Percentiles rank a stretch among this genome's conserved stretches.
Conservation (phyloP, 1,284 basidiomycete genomes). For the Coriolopsis trogii region DNA sequence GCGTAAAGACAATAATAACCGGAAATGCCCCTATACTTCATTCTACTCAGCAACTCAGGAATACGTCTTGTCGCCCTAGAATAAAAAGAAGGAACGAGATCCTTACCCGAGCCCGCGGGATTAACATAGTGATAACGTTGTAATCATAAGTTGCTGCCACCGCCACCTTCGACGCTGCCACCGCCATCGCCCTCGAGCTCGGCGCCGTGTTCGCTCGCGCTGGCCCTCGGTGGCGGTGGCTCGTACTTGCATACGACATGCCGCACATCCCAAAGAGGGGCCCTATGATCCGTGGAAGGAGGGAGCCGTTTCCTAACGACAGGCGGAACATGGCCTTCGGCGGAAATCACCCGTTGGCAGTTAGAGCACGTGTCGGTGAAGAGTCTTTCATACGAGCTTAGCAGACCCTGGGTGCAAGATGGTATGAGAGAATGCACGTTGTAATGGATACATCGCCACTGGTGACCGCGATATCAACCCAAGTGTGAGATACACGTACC, state of each 20-base stretch:
- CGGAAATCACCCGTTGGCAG: constrained; percentile 65
- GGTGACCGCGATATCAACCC: neutral
- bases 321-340: constrained; percentile 70
- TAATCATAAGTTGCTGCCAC: neutral
- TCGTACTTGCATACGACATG: constrained; percentile 54
- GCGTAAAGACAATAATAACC: neutral
- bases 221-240: constrained; percentile 7
- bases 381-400: constrained; percentile 58
- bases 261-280: constrained; percentile 50
- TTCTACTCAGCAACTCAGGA: neutral
- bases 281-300: constrained; percentile 22
- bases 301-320: constrained; percentile 63
- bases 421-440: constrained; percentile 10
- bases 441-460: constrained; percentile 7
- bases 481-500: constrained; percentile 32
- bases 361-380: constrained; percentile 59
- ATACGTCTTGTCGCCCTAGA: neutral
- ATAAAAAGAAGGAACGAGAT: neutral
- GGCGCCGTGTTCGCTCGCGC: constrained; percentile 8
- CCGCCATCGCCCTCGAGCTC: constrained; percentile 9
- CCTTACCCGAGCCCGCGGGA: constrained; percentile 1
- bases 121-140: neutral
- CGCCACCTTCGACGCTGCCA: constrained; percentile 1
- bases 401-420: too few relatives aligned
- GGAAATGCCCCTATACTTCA: constrained; percentile 4